A percentile compares a stretch with the other conserved stretches of the same genome.
Conservation (phyloP, 371 early-diverging fungal genomes). For the Chytridiales sp. region DNA sequence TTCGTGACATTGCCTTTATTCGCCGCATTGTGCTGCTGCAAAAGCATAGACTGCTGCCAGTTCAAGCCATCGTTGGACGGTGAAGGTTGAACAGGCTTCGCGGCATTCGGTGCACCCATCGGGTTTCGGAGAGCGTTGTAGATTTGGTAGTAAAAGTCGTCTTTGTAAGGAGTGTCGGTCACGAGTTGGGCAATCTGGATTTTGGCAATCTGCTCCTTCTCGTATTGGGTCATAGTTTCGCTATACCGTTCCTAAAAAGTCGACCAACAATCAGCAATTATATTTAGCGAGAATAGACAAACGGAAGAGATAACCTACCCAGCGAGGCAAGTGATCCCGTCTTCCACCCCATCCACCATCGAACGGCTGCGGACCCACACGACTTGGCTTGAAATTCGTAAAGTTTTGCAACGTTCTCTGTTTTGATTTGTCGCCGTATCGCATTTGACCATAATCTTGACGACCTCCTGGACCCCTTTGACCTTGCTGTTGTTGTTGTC, state of each 20-base stretch:
- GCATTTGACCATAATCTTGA: slow-evolving; percentile 32
- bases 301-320: slow-evolving; percentile 12
- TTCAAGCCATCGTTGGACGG: slow-evolving; percentile 31
- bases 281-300: neutral
- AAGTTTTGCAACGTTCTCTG: slow-evolving; percentile 19
- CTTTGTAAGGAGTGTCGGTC: slow-evolving; percentile 82
- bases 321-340: slow-evolving; percentile 26
- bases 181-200: slow-evolving; percentile 92
- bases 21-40: slow-evolving; percentile 26
- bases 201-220: slow-evolving; percentile 87
- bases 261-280: neutral
- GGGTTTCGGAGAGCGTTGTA: slow-evolving; percentile 62
- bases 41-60: slow-evolving; percentile 48
- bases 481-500: slow-evolving; percentile 8
- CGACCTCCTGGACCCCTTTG: slow-evolving; percentile 16
- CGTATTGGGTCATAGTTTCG: slow-evolving; percentile 88
- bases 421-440: slow-evolving; percentile 20
- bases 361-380: slow-evolving; percentile 21
- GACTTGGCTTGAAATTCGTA: slow-evolving; percentile 12
- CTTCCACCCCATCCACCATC: slow-evolving; percentile 24
- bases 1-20: slow-evolving; percentile 33
- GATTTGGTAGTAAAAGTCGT: slow-evolving; percentile 94
- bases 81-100: neutral
- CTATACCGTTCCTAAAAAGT: slow-evolving; percentile 66
- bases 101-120: slow-evolving; percentile 2